A percentile compares a stretch with the other conserved stretches of the same genome.
phyloP scores from a whole-genome alignment of 129 eudicot species.

The Ambrosia trifida region DNA sequence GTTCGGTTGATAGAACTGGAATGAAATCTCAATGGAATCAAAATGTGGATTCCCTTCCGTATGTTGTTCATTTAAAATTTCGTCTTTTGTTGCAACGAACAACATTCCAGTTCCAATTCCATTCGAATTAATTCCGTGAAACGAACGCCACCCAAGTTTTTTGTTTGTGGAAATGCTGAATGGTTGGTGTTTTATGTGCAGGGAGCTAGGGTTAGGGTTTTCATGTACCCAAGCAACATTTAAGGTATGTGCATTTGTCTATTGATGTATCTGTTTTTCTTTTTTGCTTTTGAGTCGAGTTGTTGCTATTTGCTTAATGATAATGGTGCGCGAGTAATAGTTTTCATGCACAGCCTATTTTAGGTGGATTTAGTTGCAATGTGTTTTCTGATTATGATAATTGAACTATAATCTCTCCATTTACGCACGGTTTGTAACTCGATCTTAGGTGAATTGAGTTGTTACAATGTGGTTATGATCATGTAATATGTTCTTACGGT shows the following conservation, averaged over 20 bases:
- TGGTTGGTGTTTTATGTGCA: conserved; percentile 23
- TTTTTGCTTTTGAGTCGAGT: not conserved
- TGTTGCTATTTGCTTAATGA: not conserved
- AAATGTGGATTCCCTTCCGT: too few species aligned
- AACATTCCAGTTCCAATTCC: too few species aligned
- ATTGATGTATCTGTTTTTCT: not conserved
- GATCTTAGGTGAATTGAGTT: not conserved
- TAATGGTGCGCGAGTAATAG: not conserved
- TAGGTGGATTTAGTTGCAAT: not conserved
- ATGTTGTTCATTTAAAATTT: too few species aligned
- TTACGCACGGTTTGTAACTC: not conserved
- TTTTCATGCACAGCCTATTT: not conserved
- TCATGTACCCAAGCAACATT: conserved; percentile 86
- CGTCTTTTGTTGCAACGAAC: too few species aligned
- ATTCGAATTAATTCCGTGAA: too few species aligned
- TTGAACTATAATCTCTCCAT: not conserved
- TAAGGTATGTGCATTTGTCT: conserved; percentile 44
- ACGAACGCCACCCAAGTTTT: too few species aligned
- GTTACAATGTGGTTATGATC: not conserved
- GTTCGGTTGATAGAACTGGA: too few species aligned
- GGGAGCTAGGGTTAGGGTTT: conserved; percentile 76
- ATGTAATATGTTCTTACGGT: not conserved
- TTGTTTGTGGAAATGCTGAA: not conserved
- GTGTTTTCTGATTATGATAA: not conserved
- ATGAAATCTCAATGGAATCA: too few species aligned